phyloP scores from a whole-genome alignment of 2,329 filamentous ascomycete species.

The Phaeosphaeria sp. region DNA sequence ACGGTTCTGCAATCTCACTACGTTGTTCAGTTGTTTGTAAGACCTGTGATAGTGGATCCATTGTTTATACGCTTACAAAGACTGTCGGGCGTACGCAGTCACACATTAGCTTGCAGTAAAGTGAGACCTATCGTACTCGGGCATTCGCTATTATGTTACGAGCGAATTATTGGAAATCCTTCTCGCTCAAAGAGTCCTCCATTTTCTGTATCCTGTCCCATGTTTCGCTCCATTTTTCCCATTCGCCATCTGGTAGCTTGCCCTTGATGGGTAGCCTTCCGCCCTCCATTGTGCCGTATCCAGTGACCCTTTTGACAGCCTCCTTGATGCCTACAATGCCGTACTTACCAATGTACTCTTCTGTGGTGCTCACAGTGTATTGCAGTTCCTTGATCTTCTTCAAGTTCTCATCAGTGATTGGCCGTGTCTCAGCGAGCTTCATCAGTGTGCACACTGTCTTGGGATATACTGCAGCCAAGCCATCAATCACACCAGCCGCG shows the following conservation, averaged over 20 bases:
- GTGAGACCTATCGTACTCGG: background rate
- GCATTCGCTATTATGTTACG: background rate
- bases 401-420: constrained; percentile 45
- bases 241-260: constrained; percentile 66
- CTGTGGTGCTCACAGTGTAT: constrained; percentile 66
- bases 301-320: constrained; percentile 64
- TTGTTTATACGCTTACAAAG: background rate
- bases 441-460: constrained; percentile 66
- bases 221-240: constrained; percentile 53
- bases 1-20: background rate
- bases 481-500: constrained; percentile 71
- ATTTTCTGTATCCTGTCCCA: constrained; percentile 42
- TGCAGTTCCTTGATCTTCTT: constrained; percentile 63
- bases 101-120: background rate
- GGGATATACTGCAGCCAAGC: constrained; percentile 70
- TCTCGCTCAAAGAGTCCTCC: constrained; percentile 33
- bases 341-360: constrained; percentile 67
- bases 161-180: constrained; percentile 1
- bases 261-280: constrained; percentile 66
- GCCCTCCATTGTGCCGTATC: constrained; percentile 66
- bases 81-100: background rate
- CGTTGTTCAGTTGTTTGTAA: background rate
- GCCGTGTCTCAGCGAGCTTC: constrained; percentile 54
- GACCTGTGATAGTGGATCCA: background rate
- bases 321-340: constrained; percentile 72